Percentiles rank a stretch among this genome's conserved stretches.
phyloP scores from a whole-genome alignment of 306 rosid genomes.

The Fagus crenata region DNA sequence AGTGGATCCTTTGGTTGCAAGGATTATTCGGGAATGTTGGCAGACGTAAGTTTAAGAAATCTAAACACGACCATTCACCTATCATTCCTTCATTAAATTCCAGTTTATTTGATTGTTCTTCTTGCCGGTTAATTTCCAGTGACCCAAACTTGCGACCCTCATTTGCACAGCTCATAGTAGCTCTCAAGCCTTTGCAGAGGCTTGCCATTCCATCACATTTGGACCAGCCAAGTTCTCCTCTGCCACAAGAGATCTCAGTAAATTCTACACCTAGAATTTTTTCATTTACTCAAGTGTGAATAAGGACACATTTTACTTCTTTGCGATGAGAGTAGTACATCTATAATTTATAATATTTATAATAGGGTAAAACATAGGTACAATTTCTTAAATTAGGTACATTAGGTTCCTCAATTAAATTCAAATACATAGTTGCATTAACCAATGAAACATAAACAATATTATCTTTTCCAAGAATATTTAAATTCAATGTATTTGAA shows the following conservation, averaged over 20 bases:
- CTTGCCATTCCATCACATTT: constrained; percentile 62
- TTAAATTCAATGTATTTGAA: too few relatives aligned
- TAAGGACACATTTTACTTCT: constrained; percentile 38
- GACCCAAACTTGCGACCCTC: constrained; percentile 97
- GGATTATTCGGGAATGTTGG: constrained; percentile 96
- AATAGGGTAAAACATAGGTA: too few relatives aligned
- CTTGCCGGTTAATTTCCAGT: constrained; percentile 42
- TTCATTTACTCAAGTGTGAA: constrained; percentile 55
- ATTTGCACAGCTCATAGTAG: constrained; percentile 64
- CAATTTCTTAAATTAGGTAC: too few relatives aligned
- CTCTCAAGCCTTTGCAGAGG: constrained; percentile 84
- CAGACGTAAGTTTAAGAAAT: constrained; percentile 75
- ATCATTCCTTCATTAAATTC: not conserved
- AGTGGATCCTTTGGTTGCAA: constrained; percentile 82
- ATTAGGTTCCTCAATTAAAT: too few relatives aligned
- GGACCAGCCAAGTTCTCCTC: constrained; percentile 64
- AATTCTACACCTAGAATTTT: constrained; percentile 68
- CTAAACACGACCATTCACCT: not conserved
- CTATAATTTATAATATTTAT: too few relatives aligned
- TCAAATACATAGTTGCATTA: too few relatives aligned
- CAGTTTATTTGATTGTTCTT: constrained; percentile 15
- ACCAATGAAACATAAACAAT: too few relatives aligned
- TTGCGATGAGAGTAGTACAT: constrained; percentile 27
- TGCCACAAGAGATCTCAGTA: constrained; percentile 76
- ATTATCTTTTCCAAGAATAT: too few relatives aligned